Conservation (phyloP, 225 moss, liverwort and hornwort genomes). For the Climacium dendroides region DNA sequence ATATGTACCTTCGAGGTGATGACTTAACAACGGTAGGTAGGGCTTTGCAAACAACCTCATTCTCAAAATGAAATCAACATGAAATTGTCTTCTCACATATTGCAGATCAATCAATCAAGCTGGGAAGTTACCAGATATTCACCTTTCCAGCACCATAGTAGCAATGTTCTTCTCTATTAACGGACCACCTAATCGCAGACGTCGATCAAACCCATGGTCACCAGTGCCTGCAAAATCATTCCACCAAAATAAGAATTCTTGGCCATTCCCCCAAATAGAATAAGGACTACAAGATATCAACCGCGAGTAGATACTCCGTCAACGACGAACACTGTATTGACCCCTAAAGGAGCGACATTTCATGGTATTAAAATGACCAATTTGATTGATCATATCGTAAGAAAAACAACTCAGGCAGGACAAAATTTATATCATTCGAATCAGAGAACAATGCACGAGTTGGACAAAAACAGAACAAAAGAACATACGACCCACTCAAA, state of each 20-base stretch:
- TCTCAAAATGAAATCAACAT: neutral
- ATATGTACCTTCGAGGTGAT: neutral
- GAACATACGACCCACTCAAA: neutral
- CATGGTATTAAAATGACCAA: neutral
- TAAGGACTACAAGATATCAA: neutral
- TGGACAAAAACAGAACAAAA: neutral
- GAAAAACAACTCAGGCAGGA: neutral
- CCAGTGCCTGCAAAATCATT: slow-evolving; percentile 61
- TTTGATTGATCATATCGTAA: neutral
- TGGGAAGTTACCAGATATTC: neutral
- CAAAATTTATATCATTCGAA: neutral
- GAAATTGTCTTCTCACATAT: neutral
- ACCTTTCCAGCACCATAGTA: slow-evolving; percentile 91
- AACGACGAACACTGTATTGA: neutral
- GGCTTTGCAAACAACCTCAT: neutral
- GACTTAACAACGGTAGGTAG: neutral
- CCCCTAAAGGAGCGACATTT: neutral
- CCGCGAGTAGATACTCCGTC: neutral
- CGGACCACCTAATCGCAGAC: slow-evolving; percentile 75
- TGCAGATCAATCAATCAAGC: neutral
- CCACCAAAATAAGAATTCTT: neutral
- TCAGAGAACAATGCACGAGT: neutral
- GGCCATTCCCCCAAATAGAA: neutral
- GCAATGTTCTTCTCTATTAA: slow-evolving; percentile 83
- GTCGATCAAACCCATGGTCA: slow-evolving; percentile 89